phyloP scores from a whole-genome alignment of 352 stramenopile species.

The Pythium inflatum region DNA sequence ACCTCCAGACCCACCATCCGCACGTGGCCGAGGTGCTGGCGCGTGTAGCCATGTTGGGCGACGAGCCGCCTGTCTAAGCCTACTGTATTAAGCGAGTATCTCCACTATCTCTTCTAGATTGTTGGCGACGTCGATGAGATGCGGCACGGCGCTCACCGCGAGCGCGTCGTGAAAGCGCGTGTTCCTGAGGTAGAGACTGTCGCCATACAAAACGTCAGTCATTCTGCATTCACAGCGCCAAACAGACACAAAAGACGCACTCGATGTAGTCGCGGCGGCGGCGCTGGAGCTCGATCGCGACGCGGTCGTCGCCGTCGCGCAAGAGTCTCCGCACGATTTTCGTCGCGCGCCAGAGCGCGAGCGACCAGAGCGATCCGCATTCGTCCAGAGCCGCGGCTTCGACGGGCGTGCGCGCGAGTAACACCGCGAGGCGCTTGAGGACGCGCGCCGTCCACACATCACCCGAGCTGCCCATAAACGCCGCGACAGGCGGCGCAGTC shows the following conservation, averaged over 20 bases:
- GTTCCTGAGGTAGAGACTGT: constrained; percentile 56
- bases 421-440: constrained; percentile 50
- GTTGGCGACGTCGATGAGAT: constrained; percentile 37
- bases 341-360: constrained; percentile 57
- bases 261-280: constrained; percentile 53
- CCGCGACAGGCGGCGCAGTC: too few species aligned
- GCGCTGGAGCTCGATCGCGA: constrained; percentile 35
- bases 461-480: background rate
- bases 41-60: constrained; percentile 76
- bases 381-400: constrained; percentile 5
- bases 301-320: constrained; percentile 7
- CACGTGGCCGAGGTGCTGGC: constrained; percentile 85
- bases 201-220: background rate
- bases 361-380: constrained; percentile 34
- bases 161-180: constrained; percentile 37
- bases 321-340: constrained; percentile 48
- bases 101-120: constrained; percentile 45
- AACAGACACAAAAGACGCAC: too few species aligned
- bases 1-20: constrained; percentile 67
- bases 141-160: constrained; percentile 23
- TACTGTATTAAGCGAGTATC: constrained; percentile 17
- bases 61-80: constrained; percentile 55
- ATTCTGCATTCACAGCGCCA: too few species aligned
- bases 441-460: constrained; percentile 35
- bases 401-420: constrained; percentile 22